Percentiles rank a stretch among this genome's conserved stretches.
These are phyloP conservation scores for Taxillus chinensis DNA, from an alignment of 164 flowering plant species.

Conservation along the genomic window DNA sequence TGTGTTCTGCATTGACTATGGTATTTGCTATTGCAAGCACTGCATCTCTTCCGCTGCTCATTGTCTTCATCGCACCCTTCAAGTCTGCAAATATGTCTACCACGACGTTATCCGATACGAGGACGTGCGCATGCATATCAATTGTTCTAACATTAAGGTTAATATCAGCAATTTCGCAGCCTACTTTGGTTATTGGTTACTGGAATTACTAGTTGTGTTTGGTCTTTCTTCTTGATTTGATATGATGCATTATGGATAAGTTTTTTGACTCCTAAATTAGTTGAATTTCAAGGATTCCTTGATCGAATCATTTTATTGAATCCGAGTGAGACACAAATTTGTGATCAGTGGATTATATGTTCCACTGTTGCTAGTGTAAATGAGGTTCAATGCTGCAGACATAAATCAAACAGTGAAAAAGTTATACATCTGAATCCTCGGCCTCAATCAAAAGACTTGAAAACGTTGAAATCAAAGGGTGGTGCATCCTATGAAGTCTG, in stretches of 20 bases:
- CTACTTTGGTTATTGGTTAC: no score
- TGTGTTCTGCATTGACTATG: conserved; percentile 64
- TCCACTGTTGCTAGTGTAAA: background rate
- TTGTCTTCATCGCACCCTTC: conserved; percentile 30
- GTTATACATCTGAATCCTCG: conserved; percentile 63
- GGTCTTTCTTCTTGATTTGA: no score
- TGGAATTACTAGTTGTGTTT: no score
- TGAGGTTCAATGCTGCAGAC: conserved; percentile 25
- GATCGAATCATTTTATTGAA: no score
- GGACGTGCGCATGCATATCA: conserved; percentile 47
- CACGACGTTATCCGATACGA: conserved; percentile 57
- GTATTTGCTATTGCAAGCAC: conserved; percentile 37
- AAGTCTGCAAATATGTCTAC: conserved; percentile 69
- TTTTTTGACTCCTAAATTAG: no score
- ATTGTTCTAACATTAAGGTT: conserved; percentile 61
- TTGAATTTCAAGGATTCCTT: no score
- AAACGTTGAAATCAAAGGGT: conserved; percentile 26
- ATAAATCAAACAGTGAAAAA: conserved; percentile 54
- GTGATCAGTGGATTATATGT: no score
- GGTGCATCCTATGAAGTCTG: conserved; percentile 51
- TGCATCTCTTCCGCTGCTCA: conserved; percentile 34
- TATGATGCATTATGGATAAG: no score
- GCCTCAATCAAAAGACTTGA: conserved; percentile 35
- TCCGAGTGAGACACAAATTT: no score
- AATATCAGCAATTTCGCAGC: no score